These are phyloP conservation scores for Euphorbia tirucalli DNA, from an alignment of 345 rosid genomes.

Conservation along the genomic window DNA sequence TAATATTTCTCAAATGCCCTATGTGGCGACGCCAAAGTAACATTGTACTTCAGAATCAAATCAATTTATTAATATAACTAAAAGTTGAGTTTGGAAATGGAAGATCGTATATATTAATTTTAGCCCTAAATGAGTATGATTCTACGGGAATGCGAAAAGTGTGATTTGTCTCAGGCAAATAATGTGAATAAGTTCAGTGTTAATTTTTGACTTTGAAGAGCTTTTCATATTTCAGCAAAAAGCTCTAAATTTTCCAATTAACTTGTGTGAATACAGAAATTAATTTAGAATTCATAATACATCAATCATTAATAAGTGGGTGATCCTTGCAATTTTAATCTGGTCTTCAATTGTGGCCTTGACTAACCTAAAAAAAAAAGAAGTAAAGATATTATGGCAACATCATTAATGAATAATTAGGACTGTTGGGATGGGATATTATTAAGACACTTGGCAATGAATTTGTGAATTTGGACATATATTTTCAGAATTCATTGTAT, in stretches of 20 bases:
- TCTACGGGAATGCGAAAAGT: slow-evolving; percentile 5
- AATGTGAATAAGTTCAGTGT: not conserved
- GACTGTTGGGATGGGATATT: not conserved
- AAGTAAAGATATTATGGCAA: not conserved
- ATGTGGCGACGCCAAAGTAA: too few species aligned
- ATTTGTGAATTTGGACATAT: not conserved
- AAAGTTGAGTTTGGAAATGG: not conserved
- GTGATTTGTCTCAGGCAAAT: slow-evolving; percentile 8
- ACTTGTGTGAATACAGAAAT: too few species aligned
- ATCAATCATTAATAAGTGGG: too few species aligned
- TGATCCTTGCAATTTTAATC: too few species aligned
- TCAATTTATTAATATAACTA: too few species aligned
- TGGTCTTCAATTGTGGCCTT: not conserved
- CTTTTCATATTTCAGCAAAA: too few species aligned
- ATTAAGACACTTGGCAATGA: not conserved
- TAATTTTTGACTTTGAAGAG: too few species aligned
- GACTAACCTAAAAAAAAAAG: not conserved
- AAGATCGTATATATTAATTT: not conserved
- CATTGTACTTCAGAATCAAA: too few species aligned
- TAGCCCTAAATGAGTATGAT: not conserved
- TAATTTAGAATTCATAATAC: too few species aligned
- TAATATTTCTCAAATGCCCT: too few species aligned
- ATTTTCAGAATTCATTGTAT: not conserved
- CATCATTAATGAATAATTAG: not conserved
- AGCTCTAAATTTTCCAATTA: too few species aligned